Conservation (phyloP, 805 yeast species). For the Candida sakaeoensis region DNA sequence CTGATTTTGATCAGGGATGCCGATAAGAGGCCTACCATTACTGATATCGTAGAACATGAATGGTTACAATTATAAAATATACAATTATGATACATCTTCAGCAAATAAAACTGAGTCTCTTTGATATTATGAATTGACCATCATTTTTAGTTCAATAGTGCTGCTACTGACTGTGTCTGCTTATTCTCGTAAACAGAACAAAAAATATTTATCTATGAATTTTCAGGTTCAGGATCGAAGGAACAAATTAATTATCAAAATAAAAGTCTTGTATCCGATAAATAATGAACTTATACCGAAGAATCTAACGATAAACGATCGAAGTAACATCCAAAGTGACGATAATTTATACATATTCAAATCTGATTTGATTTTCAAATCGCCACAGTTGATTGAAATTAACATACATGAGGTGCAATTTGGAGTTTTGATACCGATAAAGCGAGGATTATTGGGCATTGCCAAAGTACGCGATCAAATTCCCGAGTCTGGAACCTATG, state of each 20-base stretch:
- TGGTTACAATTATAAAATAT: constrained; percentile 45
- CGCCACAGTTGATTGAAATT: neutral
- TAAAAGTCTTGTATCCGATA: neutral
- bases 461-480: neutral
- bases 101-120: too few species aligned
- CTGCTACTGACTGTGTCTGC: too few species aligned
- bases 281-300: neutral
- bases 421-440: constrained; percentile 2
- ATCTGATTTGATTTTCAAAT: neutral
- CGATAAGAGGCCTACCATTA: constrained; percentile 66
- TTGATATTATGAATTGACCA: neutral
- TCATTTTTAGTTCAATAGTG: too few species aligned
- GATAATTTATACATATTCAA: neutral
- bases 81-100: too few species aligned
- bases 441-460: constrained; percentile 1
- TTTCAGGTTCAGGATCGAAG: neutral
- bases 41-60: constrained; percentile 61
- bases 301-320: neutral
- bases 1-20: constrained; percentile 68
- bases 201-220: neutral
- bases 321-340: neutral
- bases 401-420: neutral
- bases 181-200: too few species aligned
- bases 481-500: neutral
- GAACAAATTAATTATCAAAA: neutral